phyloP scores from a whole-genome alignment of 805 yeast species.

The Yamadazyma ubonensis region DNA sequence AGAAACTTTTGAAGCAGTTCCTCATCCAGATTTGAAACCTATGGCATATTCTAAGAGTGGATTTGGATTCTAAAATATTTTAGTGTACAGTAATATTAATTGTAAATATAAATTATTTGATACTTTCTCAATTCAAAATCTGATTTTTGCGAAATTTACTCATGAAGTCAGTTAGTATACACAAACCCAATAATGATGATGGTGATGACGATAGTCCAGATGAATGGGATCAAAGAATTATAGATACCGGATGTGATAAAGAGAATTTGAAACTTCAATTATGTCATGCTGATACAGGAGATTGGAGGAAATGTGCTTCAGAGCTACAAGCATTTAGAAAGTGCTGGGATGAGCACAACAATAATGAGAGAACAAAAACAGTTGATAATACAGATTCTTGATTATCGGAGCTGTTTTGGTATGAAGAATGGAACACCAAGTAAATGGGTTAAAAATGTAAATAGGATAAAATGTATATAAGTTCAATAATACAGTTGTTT shows the following conservation, averaged over 20 bases:
- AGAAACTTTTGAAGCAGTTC: conserved; percentile 72
- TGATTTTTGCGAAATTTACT: neutral
- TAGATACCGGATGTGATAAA: conserved; percentile 43
- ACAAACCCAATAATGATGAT: neutral
- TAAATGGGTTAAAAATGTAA: too few relatives aligned
- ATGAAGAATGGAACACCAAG: too few relatives aligned
- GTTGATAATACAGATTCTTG: conserved; percentile 30
- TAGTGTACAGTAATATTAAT: neutral
- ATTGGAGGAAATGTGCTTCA: conserved; percentile 40
- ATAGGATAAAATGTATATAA: too few relatives aligned
- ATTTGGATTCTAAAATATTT: conserved; percentile 33
- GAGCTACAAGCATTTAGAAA: conserved; percentile 57
- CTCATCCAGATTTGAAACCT: conserved; percentile 89
- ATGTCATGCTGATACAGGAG: conserved; percentile 48
- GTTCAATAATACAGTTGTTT: neutral
- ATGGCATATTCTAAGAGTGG: conserved; percentile 76
- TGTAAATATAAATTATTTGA: conserved; percentile 2
- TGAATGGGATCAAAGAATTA: conserved; percentile 48
- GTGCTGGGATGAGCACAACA: conserved; percentile 62
- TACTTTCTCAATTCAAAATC: too few relatives aligned
- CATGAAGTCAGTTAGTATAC: conserved; percentile 1
- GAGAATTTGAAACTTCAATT: conserved; percentile 41
- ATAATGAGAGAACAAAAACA: conserved; percentile 48
- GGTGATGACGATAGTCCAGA: conserved; percentile 42
- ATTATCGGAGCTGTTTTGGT: too few relatives aligned